A percentile compares a stretch with the other conserved stretches of the same genome.
phyloP scores from a whole-genome alignment of 768 basidiomycete genomes.

The Xerocomellus intermedius region DNA sequence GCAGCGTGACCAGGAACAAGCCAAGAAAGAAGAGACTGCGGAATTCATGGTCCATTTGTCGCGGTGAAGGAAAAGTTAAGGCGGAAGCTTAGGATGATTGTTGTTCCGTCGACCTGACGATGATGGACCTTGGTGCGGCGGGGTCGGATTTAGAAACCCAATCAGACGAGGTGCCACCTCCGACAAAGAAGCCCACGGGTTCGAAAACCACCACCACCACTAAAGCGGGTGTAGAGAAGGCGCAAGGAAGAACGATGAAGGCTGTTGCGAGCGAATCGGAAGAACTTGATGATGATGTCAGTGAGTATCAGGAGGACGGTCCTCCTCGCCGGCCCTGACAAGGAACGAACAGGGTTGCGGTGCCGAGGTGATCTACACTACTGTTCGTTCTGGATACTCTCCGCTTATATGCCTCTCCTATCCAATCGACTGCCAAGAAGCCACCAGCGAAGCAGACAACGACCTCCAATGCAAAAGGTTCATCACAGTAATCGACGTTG shows the following conservation, averaged over 20 bases:
- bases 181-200: conserved; percentile 40
- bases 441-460: conserved; percentile 48
- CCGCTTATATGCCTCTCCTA: conserved; percentile 12
- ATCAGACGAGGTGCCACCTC: conserved; percentile 43
- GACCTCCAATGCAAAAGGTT: conserved; percentile 30
- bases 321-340: conserved; percentile 38
- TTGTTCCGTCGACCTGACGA: conserved; percentile 63
- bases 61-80: conserved; percentile 53
- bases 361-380: conserved; percentile 48
- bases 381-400: conserved; percentile 33
- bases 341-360: conserved; percentile 64
- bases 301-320: conserved; percentile 51
- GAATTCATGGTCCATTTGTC: conserved; percentile 27
- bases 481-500: conserved; percentile 44
- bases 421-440: conserved; percentile 46
- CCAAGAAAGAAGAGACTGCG: conserved; percentile 31
- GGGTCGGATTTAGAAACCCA: conserved; percentile 48
- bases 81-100: conserved; percentile 51
- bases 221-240: conserved; percentile 42
- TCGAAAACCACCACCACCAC: conserved; percentile 23
- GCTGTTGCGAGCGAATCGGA: conserved; percentile 47
- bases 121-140: conserved; percentile 63
- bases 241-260: conserved; percentile 50
- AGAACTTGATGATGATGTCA: conserved; percentile 53
- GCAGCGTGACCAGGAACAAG: conserved; percentile 58